Conservation (phyloP, 176 grass and related monocot species). For the Triticum dicoccoides region DNA sequence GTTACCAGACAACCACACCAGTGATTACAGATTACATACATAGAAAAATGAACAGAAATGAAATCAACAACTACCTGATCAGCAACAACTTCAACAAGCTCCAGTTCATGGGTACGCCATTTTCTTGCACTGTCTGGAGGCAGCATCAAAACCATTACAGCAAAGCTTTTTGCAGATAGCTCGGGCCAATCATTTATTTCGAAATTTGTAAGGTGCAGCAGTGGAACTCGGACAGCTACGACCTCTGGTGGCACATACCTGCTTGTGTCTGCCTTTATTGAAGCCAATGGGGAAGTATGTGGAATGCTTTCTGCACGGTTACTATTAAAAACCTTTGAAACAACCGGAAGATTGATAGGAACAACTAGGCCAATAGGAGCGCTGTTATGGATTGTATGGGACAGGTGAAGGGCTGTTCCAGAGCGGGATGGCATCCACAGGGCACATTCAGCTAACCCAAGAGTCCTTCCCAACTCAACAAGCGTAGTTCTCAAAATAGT, state of each 20-base stretch:
- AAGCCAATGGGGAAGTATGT: conserved; percentile 55
- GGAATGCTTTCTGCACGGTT: conserved; percentile 48
- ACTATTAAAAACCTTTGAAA: conserved; percentile 59
- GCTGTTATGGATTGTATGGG: conserved; percentile 55
- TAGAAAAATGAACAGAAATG: conserved; percentile 20
- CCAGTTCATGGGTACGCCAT: conserved; percentile 75
- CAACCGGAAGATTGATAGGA: conserved; percentile 54
- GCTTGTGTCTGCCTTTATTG: conserved; percentile 34
- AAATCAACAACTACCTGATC: conserved; percentile 64
- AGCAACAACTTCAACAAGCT: conserved; percentile 88
- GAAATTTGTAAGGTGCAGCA: conserved; percentile 85
- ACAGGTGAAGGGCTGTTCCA: conserved; percentile 60
- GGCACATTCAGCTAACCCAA: conserved; percentile 72
- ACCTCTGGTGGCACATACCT: conserved; percentile 74
- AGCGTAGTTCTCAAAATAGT: conserved; percentile 86
- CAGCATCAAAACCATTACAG: conserved; percentile 85
- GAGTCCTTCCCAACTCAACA: conserved; percentile 67
- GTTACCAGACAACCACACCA: conserved; percentile 1
- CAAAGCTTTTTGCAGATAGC: conserved; percentile 70
- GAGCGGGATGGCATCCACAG: conserved; percentile 79
- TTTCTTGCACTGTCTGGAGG: conserved; percentile 77
- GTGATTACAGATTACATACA: conserved; percentile 9
- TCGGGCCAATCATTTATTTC: conserved; percentile 79
- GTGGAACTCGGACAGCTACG: conserved; percentile 68
- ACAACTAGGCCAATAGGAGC: conserved; percentile 37